Evolutionary conservation across 2,329 filamentous ascomycete genomes (phyloP).

Genomic region (Pseudocercospora fijiensis): DNA sequence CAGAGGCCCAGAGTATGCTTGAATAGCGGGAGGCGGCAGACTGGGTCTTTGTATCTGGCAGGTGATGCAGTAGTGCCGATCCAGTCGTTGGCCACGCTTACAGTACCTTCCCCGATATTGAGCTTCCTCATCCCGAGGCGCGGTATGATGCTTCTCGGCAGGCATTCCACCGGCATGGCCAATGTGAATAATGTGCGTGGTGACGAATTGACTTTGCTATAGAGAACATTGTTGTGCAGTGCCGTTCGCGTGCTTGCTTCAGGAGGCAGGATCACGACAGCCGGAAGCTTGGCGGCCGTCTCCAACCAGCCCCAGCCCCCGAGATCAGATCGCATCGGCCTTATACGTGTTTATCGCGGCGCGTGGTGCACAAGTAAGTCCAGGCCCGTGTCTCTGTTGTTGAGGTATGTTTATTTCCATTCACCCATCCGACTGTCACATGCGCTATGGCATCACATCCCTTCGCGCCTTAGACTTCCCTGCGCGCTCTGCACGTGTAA

Average conservation of each 20-base stretch:
- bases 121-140: not conserved
- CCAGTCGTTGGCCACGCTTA: slow-evolving; percentile 1
- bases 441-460: not conserved
- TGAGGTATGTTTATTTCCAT: slow-evolving; percentile 1
- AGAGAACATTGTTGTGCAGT: not conserved
- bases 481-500: slow-evolving; percentile 5
- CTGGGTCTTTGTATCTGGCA: not conserved
- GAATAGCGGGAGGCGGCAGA: not conserved
- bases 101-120: not conserved
- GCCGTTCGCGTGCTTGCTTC: not conserved
- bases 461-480: not conserved
- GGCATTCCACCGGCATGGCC: not conserved
- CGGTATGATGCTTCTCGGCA: not conserved
- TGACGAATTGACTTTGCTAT: not conserved
- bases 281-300: slow-evolving; percentile 1
- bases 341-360: not conserved
- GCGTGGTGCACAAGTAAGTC: not conserved
- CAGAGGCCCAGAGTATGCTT: not conserved
- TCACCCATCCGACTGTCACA: not conserved
- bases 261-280: not conserved
- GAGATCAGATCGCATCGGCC: not conserved
- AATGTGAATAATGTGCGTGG: not conserved
- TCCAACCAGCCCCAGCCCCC: not conserved
- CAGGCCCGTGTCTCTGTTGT: not conserved
- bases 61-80: slow-evolving; percentile 6